phyloP scores from a whole-genome alignment of 805 yeast species.

The Myxozyma kluyveri region DNA sequence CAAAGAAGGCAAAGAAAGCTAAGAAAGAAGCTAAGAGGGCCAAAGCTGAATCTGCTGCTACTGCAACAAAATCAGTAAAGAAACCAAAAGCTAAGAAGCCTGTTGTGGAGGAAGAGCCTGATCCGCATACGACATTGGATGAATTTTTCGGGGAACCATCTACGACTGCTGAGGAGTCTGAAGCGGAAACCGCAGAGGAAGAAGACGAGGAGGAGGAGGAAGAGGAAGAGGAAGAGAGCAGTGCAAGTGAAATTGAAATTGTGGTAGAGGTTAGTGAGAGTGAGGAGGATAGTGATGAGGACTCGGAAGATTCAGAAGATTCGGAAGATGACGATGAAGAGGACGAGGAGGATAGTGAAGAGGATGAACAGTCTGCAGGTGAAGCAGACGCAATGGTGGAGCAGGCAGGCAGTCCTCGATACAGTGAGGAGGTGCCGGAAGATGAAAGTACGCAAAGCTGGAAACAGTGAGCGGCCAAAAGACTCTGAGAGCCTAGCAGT shows the following conservation, averaged over 20 bases:
- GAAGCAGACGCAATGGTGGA: background rate
- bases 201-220: constrained; percentile 39
- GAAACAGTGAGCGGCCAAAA: no score
- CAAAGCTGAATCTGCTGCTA: constrained; percentile 4
- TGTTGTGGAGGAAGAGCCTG: constrained; percentile 14
- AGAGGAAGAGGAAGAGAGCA: constrained; percentile 39
- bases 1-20: constrained; percentile 7
- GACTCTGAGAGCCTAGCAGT: no score
- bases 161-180: constrained; percentile 7
- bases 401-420: background rate
- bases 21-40: background rate
- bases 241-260: constrained; percentile 37
- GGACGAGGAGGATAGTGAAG: background rate
- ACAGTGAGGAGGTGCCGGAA: background rate
- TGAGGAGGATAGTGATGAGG: constrained; percentile 33
- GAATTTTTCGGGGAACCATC: constrained; percentile 69
- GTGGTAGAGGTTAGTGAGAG: constrained; percentile 37
- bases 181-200: constrained; percentile 32
- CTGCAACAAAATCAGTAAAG: background rate
- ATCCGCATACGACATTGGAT: constrained; percentile 48
- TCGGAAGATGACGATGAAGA: constrained; percentile 8
- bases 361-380: constrained; percentile 4
- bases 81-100: constrained; percentile 1
- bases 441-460: background rate
- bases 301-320: constrained; percentile 19